A percentile compares a stretch with the other conserved stretches of the same genome.
Evolutionary conservation across 257 asterid genomes (phyloP).

Genomic region (Penstemon newberryi): DNA sequence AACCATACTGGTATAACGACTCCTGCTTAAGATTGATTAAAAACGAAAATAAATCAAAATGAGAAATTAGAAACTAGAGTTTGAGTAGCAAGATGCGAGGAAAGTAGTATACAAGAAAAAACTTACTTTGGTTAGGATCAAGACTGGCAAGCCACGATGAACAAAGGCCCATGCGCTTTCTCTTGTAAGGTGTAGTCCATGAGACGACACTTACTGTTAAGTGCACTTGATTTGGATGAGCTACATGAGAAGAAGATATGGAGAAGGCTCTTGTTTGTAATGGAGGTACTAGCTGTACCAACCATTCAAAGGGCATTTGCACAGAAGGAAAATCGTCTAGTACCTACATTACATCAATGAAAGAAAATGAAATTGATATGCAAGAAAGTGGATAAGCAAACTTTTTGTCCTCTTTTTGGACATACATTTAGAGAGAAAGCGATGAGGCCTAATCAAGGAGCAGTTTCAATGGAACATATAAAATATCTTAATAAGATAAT

Average conservation of each 20-base stretch:
- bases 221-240: slow-evolving; percentile 88
- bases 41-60: not conserved
- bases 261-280: slow-evolving; percentile 84
- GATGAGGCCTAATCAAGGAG: not conserved
- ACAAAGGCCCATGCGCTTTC: slow-evolving; percentile 85
- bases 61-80: slow-evolving; percentile 11
- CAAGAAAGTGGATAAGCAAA: slow-evolving; percentile 10
- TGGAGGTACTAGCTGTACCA: slow-evolving; percentile 89
- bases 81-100: not conserved
- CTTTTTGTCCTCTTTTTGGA: slow-evolving; percentile 1
- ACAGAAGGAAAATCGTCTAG: slow-evolving; percentile 92
- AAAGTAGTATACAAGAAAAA: not conserved
- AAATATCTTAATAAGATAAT: slow-evolving; percentile 1
- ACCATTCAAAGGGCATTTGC: slow-evolving; percentile 92
- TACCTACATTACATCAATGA: slow-evolving; percentile 48
- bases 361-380: slow-evolving; percentile 1
- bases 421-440: slow-evolving; percentile 14
- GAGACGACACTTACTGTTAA: slow-evolving; percentile 76
- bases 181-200: slow-evolving; percentile 91
- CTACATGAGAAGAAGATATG: slow-evolving; percentile 74
- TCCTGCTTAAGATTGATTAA: slow-evolving; percentile 46
- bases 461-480: slow-evolving; percentile 7
- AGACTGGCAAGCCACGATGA: slow-evolving; percentile 91
- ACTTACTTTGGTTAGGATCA: slow-evolving; percentile 70
- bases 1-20: slow-evolving; percentile 74